phyloP scores from a whole-genome alignment of 352 stramenopile species.

The Aphanomyces cochlioides region DNA sequence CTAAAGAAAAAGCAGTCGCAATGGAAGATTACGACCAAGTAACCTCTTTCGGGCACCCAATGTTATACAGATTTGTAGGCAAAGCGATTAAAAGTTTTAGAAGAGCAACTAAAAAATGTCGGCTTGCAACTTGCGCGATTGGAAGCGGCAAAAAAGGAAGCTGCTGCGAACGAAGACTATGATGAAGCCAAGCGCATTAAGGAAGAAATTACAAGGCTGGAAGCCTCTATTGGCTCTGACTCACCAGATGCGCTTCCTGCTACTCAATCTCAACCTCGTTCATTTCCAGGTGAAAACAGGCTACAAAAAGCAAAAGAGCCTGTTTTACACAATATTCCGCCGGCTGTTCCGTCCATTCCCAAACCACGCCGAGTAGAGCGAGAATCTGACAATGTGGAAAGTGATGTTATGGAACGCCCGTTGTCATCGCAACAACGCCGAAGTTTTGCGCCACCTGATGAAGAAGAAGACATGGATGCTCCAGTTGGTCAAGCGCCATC shows the following conservation, averaged over 20 bases:
- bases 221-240: constrained; percentile 33
- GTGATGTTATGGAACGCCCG: constrained; percentile 3
- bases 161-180: constrained; percentile 90
- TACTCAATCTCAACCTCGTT: too few relatives aligned
- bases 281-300: too few relatives aligned
- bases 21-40: constrained; percentile 89
- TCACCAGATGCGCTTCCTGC: too few relatives aligned
- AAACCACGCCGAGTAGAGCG: background rate
- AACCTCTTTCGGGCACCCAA: background rate
- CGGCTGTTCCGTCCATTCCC: constrained; percentile 11
- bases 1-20: constrained; percentile 78
- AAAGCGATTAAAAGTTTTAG: constrained; percentile 75
- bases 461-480: constrained; percentile 23
- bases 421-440: constrained; percentile 4
- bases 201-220: constrained; percentile 71
- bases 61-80: constrained; percentile 30
- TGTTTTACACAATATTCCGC: background rate
- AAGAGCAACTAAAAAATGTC: constrained; percentile 88
- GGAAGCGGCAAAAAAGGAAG: constrained; percentile 82
- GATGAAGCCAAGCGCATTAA: constrained; percentile 89
- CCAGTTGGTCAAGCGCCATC: background rate
- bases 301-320: too few relatives aligned
- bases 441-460: background rate
- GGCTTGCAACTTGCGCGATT: constrained; percentile 83
- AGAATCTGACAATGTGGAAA: background rate